Evolutionary conservation across 116 monocot species (phyloP), one percentile per base, ranked within the genome.

Genomic region (Cymodocea nodosa): DNA sequence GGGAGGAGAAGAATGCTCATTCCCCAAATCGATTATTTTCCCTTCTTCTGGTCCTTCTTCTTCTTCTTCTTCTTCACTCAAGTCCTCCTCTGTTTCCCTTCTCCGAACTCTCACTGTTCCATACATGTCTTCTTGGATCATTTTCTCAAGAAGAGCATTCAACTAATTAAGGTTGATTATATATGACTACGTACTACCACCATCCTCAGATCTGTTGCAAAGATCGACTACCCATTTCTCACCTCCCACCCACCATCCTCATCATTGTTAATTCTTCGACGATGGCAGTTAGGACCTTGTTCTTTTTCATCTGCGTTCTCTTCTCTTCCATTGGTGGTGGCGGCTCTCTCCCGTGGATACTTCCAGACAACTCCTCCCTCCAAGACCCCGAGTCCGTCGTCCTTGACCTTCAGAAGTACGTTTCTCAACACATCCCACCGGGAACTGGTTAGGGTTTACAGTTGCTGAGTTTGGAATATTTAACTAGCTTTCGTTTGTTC

Each of bases 331-430:
- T 65, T 12, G 35, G 61, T 4, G 5, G 15, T 63, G 30, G 30
- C 2, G 30, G 30, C 2, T 19, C 55, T 17, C 53, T 23, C 22
- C 39, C 54, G n/a, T 52, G 25, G 15, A 14, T 40, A 22, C 49
- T 20, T 36, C 22, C 63, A 7, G 56, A n/a, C 55, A 51, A 53
- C 52, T 30, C 66, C 23, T 35, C 56, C 58, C 58, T 48, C 65
- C 65, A 55, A 12, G 58, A 73, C 50, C 73, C 73, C 1, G 73
- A 73, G 24, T 20, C 73, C 58, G 73, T 73, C 64, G 73, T 66
- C 58, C 23, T n/a, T 4, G 57, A 73, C 4, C 58, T 73, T 18
- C 51, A 48, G 15, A 66, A 65, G 73, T 73, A 65, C 9, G 13
- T 23, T 18, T 35, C 17, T 51, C 20, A 18, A 10, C 30, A 3